Percentiles rank a stretch among this genome's conserved stretches.
Evolutionary conservation across 2,329 filamentous ascomycete genomes (phyloP).

Genomic region (Coniella lustricola): DNA sequence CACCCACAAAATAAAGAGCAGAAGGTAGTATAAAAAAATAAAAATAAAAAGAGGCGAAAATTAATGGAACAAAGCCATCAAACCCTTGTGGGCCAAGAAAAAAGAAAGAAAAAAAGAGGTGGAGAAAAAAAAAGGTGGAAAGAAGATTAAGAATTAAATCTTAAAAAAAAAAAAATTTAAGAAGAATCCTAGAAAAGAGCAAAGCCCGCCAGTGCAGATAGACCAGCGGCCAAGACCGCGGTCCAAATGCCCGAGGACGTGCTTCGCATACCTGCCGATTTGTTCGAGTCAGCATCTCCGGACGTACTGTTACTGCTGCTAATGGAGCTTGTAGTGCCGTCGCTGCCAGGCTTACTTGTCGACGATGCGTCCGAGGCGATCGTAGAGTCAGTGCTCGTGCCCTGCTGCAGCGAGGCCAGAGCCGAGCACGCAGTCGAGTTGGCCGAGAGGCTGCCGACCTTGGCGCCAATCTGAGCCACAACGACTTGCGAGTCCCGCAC

Average conservation of each 20-base stretch:
- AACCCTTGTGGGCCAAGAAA: background rate
- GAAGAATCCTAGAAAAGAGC: slow-evolving; percentile 5
- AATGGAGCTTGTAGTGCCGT: slow-evolving; percentile 4
- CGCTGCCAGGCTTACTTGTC: slow-evolving; percentile 15
- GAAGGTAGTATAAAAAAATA: background rate
- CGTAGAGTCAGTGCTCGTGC: slow-evolving; percentile 7
- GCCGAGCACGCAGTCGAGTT: slow-evolving; percentile 11
- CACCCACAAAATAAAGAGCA: background rate
- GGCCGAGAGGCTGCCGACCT: slow-evolving; percentile 12
- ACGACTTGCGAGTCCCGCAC: slow-evolving; percentile 39
- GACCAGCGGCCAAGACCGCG: slow-evolving; percentile 8
- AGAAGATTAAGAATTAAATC: background rate
- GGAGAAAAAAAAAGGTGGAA: too few relatives aligned
- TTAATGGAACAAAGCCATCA: too few relatives aligned
- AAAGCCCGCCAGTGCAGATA: slow-evolving; percentile 9
- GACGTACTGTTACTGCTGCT: slow-evolving; percentile 3
- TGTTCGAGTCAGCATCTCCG: slow-evolving; percentile 12
- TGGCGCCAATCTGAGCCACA: slow-evolving; percentile 34
- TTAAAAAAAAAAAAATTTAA: background rate
- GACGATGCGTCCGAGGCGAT: slow-evolving; percentile 7
- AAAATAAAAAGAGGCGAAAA: background rate
- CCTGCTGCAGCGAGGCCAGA: slow-evolving; percentile 6
- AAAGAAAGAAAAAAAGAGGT: too few relatives aligned
- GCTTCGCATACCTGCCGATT: slow-evolving; percentile 1
- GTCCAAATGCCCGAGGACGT: slow-evolving; percentile 3